Base-by-base conservation (phyloP, 2,329 filamentous ascomycete species). In the Aspergillus tubingensis region DNA sequence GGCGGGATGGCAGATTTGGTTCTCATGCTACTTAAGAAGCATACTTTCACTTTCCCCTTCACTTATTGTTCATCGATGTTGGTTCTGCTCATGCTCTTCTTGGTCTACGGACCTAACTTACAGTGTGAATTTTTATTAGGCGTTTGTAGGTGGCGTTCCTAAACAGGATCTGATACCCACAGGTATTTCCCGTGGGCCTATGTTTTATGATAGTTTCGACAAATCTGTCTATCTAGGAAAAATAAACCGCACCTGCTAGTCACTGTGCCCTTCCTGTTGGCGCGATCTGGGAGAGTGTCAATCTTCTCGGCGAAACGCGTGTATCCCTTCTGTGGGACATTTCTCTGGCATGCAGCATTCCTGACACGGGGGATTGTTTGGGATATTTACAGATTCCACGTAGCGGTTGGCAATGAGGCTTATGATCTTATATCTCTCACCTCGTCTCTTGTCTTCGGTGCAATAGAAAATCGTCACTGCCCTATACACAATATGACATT, bases 1-100 rank as follows among this genome's bases (percentile, higher is more conserved):
- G 79, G 48, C 86, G 88, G 61, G 86, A 89, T 64, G 83, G 88
- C 52, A 67, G 72, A 59, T 72, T 74, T 59, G 71, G 75, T 47
- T 59, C 67, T 8, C 65, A 64, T 58, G 64, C 64, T 38, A 60
- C 62, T 51, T 73, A 51, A 62, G 27, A 17, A n/a, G 27, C 3
- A 36, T 36, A 47, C 36, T 7, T 44, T 36, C 10, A 13, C 11
- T 23, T 11, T 21, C 17, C 41, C 27, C 25, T 25, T 43, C 5
- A 4, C 38, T 17, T 17, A 17, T 41, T 41, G 15, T 21, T 44
- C 17, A 21, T 11, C 44, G 15, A 48, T 32, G 25, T 32, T 15
- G 17, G 23, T 49, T 10, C 47, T 17, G 11, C 25, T 30, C 23
- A 10, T 30, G 25, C 47, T 50, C 15, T 50, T 15, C n/a, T 50